Conservation (phyloP, 352 stramenopile species). For the Phytophthora capsici region DNA sequence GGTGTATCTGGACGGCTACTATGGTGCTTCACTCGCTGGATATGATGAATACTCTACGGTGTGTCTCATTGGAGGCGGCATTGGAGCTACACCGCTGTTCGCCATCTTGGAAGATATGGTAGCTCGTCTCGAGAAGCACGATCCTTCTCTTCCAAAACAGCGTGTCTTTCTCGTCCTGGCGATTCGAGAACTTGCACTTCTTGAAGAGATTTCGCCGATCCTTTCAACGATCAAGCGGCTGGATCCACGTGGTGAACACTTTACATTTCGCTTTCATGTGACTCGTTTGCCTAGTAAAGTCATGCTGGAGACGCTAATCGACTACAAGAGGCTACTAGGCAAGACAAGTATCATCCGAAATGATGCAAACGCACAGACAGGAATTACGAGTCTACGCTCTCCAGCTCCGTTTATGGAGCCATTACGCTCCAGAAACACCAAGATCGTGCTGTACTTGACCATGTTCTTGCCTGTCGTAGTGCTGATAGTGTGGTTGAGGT, state of each 20-base stretch:
- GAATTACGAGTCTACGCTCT: not conserved
- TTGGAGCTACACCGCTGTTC: constrained; percentile 60
- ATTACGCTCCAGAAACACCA: constrained; percentile 32
- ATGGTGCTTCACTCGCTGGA: constrained; percentile 46
- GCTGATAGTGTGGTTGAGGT: constrained; percentile 48
- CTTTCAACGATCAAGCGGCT: constrained; percentile 35
- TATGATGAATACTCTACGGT: constrained; percentile 56
- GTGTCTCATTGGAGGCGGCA: constrained; percentile 55
- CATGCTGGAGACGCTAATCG: constrained; percentile 30
- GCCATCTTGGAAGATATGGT: constrained; percentile 63
- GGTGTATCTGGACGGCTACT: constrained; percentile 67
- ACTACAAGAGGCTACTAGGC: constrained; percentile 30
- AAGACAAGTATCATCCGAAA: constrained; percentile 5
- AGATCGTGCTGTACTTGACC: constrained; percentile 35
- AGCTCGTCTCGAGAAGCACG: constrained; percentile 16
- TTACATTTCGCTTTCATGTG: constrained; percentile 41
- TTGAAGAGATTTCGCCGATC: constrained; percentile 50
- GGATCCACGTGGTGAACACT: constrained; percentile 30
- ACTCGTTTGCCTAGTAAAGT: constrained; percentile 33
- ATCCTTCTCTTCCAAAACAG: constrained; percentile 23
- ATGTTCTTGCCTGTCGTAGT: constrained; percentile 32
- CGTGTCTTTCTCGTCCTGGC: constrained; percentile 48
- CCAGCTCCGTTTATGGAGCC: constrained; percentile 44
- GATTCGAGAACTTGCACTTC: constrained; percentile 46
- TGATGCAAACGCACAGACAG: not conserved